Evolutionary conservation across 352 stramenopile genomes (phyloP), one percentile per base, ranked within the genome.

Genomic region (Phytophthora hibernalis): DNA sequence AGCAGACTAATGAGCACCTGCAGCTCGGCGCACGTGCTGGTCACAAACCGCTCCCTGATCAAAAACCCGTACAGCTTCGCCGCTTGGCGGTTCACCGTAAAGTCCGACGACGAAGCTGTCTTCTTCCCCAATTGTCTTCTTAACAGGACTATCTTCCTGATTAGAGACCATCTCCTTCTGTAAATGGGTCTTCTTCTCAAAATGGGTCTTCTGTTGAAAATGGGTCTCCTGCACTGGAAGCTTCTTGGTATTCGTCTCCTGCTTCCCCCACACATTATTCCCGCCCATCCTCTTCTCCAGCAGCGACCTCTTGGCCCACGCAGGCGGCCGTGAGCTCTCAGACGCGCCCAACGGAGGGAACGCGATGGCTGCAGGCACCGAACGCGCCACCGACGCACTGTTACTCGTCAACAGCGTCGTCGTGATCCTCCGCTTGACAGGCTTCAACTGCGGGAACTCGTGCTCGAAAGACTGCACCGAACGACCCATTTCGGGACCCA

Each of bases 41-140:
- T 72, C 20, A 80, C 76, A 50, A 87, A 69, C 11, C 75, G 63
- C 30, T 85, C 69, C 21, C 48, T 59, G 58, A 90, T 86, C 8
- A 90, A 42, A 37, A 83, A 85, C 5, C 69, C 81, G 44, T 83
- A 90, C 16, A 90, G 48, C 49, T 77, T 81, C 15, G 81, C 79
- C 1, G 79, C 81, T 18, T 76, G 73, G 0, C 59, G 50, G 44
- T 90, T 90, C 3, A 71, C 45, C 7, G 45, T 15, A 47, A 70
- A 77, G 30, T 61, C 68, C 16, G 37, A 13, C 21, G 31, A 26
- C 8, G 56, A 43, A 0, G 47, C n/a, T 2, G n/a, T n/a, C n/a
- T n/a, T n/a, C n/a, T 48, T 26, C 13, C 7, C 53, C 12, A n/a
- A 56, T 24, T 1, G 20, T 35, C 31, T 42, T 51, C 24, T 63